phyloP scores from a whole-genome alignment of 345 rosid species.

The Jatropha curcas region DNA sequence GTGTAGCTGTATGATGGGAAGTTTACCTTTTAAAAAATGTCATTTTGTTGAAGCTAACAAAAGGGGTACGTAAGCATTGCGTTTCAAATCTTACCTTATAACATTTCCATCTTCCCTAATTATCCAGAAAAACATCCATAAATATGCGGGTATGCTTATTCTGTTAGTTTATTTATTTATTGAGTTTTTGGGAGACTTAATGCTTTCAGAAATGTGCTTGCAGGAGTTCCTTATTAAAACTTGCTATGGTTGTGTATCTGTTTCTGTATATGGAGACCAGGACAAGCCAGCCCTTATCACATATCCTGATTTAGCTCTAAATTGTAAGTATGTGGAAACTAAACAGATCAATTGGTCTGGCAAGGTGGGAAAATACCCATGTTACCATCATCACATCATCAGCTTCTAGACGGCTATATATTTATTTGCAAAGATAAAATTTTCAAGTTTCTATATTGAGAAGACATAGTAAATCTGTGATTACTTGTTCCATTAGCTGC shows the following conservation, averaged over 20 bases:
- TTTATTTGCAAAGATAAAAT: not conserved
- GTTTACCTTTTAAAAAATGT: not conserved
- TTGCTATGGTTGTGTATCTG: slow-evolving; percentile 62
- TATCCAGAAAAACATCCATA: not conserved
- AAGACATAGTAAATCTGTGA: not conserved
- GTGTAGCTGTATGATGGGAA: not conserved
- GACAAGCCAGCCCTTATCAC: slow-evolving; percentile 96
- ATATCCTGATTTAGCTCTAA: slow-evolving; percentile 89
- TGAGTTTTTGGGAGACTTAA: not conserved
- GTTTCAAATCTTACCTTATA: not conserved
- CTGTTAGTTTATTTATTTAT: slow-evolving; percentile 18
- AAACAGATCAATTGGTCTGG: not conserved
- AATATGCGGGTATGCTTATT: not conserved
- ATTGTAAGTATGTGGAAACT: slow-evolving; percentile 47
- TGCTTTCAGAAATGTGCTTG: slow-evolving; percentile 26
- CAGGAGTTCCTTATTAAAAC: slow-evolving; percentile 79
- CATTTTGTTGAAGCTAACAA: not conserved
- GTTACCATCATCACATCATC: not conserved
- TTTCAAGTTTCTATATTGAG: not conserved
- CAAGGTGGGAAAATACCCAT: not conserved
- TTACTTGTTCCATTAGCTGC: not conserved
- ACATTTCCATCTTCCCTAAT: not conserved
- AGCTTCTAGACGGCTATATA: not conserved
- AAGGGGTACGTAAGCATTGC: not conserved
- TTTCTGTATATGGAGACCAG: slow-evolving; percentile 84